Evolutionary conservation across 1,139 yeast species (phyloP).

Genomic region (Sugiyamaella grinbergsii): DNA sequence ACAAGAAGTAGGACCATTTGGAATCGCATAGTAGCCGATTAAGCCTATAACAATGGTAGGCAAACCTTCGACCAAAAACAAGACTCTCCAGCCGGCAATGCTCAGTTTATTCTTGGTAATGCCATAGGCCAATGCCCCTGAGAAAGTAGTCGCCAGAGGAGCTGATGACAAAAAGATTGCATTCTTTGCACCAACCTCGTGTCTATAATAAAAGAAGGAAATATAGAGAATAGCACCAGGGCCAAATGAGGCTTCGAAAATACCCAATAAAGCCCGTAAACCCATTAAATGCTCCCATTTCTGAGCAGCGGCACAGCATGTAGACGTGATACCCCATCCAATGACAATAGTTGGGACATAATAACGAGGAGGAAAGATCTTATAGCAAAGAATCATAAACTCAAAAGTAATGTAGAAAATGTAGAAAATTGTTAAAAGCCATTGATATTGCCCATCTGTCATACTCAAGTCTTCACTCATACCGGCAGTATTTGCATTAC

Average conservation of each 20-base stretch:
- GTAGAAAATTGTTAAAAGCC: conserved; percentile 36
- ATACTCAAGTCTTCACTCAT: conserved; percentile 51
- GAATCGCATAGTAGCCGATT: conserved; percentile 42
- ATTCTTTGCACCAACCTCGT: conserved; percentile 49
- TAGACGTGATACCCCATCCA: conserved; percentile 37
- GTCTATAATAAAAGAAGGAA: conserved; percentile 38
- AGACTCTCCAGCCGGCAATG: conserved; percentile 42
- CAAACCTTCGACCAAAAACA: conserved; percentile 47
- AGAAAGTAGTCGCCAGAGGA: conserved; percentile 39
- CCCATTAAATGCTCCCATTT: conserved; percentile 34
- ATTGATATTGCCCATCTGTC: conserved; percentile 46
- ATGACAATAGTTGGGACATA: conserved; percentile 36
- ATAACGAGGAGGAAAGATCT: conserved; percentile 31
- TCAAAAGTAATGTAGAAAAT: conserved; percentile 39
- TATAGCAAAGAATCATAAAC: conserved; percentile 29
- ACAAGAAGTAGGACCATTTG: conserved; percentile 50
- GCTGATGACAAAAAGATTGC: conserved; percentile 53
- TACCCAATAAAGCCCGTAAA: conserved; percentile 35
- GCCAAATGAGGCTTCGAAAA: conserved; percentile 39
- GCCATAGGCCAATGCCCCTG: conserved; percentile 41
- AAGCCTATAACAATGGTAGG: conserved; percentile 43
- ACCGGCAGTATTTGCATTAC: conserved; percentile 53
- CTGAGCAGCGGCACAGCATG: conserved; percentile 32
- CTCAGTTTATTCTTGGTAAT: conserved; percentile 44
- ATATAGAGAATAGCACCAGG: conserved; percentile 41